A percentile compares a stretch with the other conserved stretches of the same genome.
Evolutionary conservation across 2,329 filamentous ascomycete species (phyloP).

Genomic region (Verticillium zaregamsianum): DNA sequence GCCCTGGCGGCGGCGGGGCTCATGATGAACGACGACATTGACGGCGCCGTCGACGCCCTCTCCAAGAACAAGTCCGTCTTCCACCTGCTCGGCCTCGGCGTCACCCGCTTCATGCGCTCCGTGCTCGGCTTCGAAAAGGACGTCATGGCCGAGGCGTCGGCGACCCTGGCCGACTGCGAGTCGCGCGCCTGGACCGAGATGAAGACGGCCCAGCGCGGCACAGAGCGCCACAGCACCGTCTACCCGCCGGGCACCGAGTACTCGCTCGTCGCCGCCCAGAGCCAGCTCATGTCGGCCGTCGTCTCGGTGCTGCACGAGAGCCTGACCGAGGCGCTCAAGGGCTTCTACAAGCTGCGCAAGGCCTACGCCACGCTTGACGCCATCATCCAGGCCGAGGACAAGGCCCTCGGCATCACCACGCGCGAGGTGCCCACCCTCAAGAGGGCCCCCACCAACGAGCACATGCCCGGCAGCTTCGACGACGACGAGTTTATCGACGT

Average conservation of each 20-base stretch:
- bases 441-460: slow-evolving; percentile 18
- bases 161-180: slow-evolving; percentile 71
- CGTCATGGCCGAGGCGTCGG: slow-evolving; percentile 77
- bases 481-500: slow-evolving; percentile 27
- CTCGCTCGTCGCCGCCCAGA: slow-evolving; percentile 75
- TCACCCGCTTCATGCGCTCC: slow-evolving; percentile 80
- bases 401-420: slow-evolving; percentile 25
- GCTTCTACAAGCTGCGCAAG: slow-evolving; percentile 89
- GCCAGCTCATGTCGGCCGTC: slow-evolving; percentile 85
- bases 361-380: slow-evolving; percentile 79
- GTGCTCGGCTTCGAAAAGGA: slow-evolving; percentile 90
- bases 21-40: slow-evolving; percentile 88
- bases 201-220: slow-evolving; percentile 57
- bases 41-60: slow-evolving; percentile 71
- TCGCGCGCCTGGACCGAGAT: slow-evolving; percentile 71
- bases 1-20: slow-evolving; percentile 62
- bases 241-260: slow-evolving; percentile 87
- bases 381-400: slow-evolving; percentile 71
- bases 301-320: slow-evolving; percentile 89
- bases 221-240: slow-evolving; percentile 36
- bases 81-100: slow-evolving; percentile 76
- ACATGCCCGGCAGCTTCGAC: slow-evolving; percentile 34
- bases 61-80: slow-evolving; percentile 76
- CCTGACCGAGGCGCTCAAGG: slow-evolving; percentile 82
- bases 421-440: neutral